Conservation (phyloP, 2,329 filamentous ascomycete species). For the Scolecobasidium constrictum region DNA sequence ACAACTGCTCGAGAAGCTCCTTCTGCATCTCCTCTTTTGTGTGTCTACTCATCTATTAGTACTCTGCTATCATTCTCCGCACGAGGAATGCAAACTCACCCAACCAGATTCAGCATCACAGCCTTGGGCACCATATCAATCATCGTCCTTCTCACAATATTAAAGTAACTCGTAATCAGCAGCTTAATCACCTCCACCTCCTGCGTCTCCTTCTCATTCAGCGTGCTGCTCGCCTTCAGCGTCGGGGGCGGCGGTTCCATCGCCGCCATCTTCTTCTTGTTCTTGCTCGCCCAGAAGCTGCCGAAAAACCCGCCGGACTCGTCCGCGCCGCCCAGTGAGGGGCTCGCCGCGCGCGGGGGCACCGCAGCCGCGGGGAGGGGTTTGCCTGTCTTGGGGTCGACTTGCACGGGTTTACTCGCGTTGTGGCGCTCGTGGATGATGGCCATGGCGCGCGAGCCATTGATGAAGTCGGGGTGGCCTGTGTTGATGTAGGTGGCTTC, state of each 20-base stretch:
- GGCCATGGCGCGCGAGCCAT: slow-evolving; percentile 92
- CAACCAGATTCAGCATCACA: slow-evolving; percentile 93
- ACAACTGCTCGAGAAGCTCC: slow-evolving; percentile 95
- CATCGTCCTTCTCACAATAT: slow-evolving; percentile 96
- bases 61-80: background rate
- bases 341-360: slow-evolving; percentile 65
- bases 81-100: slow-evolving; percentile 49
- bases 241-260: slow-evolving; percentile 93
- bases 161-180: slow-evolving; percentile 92
- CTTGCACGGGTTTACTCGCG: slow-evolving; percentile 69
- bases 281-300: slow-evolving; percentile 97
- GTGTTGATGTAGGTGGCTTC: slow-evolving; percentile 98
- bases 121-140: slow-evolving; percentile 99
- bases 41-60: slow-evolving; percentile 43
- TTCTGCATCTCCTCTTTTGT: slow-evolving; percentile 98
- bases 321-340: slow-evolving; percentile 51
- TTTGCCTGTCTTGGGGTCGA: slow-evolving; percentile 98
- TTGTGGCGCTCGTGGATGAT: slow-evolving; percentile 91
- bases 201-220: slow-evolving; percentile 87
- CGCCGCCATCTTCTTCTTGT: slow-evolving; percentile 99
- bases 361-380: slow-evolving; percentile 56
- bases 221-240: slow-evolving; percentile 84
- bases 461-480: slow-evolving; percentile 93
- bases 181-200: slow-evolving; percentile 99
- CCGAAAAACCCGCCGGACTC: slow-evolving; percentile 81